Conservation (phyloP, 83 land plant genomes). For the Thuja plicata region DNA sequence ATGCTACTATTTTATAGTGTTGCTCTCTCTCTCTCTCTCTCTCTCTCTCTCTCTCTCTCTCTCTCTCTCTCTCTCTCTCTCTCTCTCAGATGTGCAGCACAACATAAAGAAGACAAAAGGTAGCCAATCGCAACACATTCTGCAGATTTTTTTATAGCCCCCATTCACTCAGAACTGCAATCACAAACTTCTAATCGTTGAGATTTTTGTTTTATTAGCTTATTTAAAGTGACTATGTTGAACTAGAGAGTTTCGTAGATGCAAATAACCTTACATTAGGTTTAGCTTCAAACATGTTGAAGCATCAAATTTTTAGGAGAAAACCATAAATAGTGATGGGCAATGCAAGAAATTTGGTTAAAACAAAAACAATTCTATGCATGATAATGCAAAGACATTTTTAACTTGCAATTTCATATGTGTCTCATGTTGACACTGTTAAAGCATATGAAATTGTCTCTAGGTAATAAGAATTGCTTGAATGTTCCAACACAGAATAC, state of each 20-base stretch:
- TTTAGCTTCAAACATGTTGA: background rate
- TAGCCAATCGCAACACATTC: no score
- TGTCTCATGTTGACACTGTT: background rate
- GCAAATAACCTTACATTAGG: background rate
- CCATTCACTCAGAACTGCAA: no score
- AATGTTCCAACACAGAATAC: background rate
- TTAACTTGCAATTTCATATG: background rate
- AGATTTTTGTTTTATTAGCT: no score
- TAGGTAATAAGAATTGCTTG: background rate
- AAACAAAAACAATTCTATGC: background rate
- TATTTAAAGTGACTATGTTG: background rate
- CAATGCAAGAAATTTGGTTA: background rate
- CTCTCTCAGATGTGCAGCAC: no score
- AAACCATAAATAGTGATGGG: background rate
- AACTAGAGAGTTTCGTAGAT: background rate
- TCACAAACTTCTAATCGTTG: no score
- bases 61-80: no score
- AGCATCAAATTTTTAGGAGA: background rate
- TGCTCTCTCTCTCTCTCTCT: no score
- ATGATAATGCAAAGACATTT: background rate
- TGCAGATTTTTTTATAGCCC: no score
- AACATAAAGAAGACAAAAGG: no score
- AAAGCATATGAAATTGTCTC: background rate
- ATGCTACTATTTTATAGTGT: no score
- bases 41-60: no score